Conservation (phyloP, 768 basidiomycete genomes). For the Boletus rubescentipes region DNA sequence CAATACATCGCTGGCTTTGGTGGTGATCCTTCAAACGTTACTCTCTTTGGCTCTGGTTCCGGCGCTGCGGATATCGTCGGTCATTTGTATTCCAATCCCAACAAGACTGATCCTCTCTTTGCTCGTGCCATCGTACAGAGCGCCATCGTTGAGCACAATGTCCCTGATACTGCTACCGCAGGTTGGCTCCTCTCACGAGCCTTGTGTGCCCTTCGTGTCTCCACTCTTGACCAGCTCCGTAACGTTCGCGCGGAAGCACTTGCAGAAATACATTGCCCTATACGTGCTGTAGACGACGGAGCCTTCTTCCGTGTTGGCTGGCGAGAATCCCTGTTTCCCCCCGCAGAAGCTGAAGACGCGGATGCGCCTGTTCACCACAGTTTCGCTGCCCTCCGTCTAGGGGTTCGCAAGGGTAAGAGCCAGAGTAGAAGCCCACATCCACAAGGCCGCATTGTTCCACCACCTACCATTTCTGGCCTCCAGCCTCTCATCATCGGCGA, state of each 20-base stretch:
- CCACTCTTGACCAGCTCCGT: conserved; percentile 62
- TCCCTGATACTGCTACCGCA: conserved; percentile 58
- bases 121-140: conserved; percentile 77
- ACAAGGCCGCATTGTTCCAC: conserved; percentile 11
- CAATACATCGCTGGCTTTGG: conserved; percentile 62
- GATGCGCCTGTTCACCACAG: conserved; percentile 11
- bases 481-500: conserved; percentile 81
- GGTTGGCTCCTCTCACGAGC: conserved; percentile 68
- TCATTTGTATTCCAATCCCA: conserved; percentile 63
- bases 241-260: conserved; percentile 57
- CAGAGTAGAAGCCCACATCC: conserved; percentile 32
- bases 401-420: conserved; percentile 23
- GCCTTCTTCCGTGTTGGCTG: conserved; percentile 64
- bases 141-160: conserved; percentile 57
- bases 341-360: conserved; percentile 21
- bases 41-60: conserved; percentile 41
- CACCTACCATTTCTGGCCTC: conserved; percentile 22
- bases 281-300: conserved; percentile 67
- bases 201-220: conserved; percentile 53
- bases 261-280: conserved; percentile 45
- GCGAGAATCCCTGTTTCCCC: conserved; percentile 45
- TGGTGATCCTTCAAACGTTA: conserved; percentile 55
- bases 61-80: conserved; percentile 56
- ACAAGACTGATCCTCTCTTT: conserved; percentile 61
- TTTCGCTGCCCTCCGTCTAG: conserved; percentile 24